Evolutionary conservation across 306 rosid genomes (phyloP), one percentile per base, ranked within the genome.

Genomic region (Erythrophleum fordii): DNA sequence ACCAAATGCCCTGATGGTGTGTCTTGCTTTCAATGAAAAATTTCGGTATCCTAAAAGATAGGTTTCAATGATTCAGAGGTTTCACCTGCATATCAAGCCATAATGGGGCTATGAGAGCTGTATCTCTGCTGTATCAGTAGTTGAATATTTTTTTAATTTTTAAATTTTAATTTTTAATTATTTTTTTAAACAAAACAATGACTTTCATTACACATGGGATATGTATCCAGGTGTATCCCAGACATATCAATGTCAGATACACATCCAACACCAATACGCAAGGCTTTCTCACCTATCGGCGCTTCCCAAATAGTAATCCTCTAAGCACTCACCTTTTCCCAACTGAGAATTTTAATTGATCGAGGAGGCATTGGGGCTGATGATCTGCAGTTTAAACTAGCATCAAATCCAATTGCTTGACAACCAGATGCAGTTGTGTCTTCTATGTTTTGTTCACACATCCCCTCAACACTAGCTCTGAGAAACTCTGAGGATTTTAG

Each of bases 321-420:
- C 22, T 41, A 56, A 75, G 77, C 87, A 79, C 87, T 78, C 68
- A 86, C 99, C 92, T 83, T 89, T 75, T 88, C 87, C 94, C 95
- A 95, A 81, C 89, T 86, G 72, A 89, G 89, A 77, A 95, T 79
- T 86, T 89, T 88, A 77, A 93, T 91, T 22, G 99, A 61, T 10
- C 99, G 94, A 20, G 99, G 99, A 23, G 99, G 98, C 64, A 97
- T 93, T 60, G 99, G 99, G 83, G 98, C 98, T 81, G 98, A 88
- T 83, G 92, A 83, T 85, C 99, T 89, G 84, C 87, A 84, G 76
- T 93, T 93, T 86, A 93, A 84, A 87, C 87, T 95, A 82, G 96
- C 94, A 87, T 93, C 98, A 89, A 95, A 95, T 26, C 99, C 98
- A 86, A 93, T 78, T 69, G 99, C 94, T 85, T 88, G 93, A 87